Evolutionary conservation across 345 rosid genomes (phyloP).

Genomic region (Syzygium aqueum): DNA sequence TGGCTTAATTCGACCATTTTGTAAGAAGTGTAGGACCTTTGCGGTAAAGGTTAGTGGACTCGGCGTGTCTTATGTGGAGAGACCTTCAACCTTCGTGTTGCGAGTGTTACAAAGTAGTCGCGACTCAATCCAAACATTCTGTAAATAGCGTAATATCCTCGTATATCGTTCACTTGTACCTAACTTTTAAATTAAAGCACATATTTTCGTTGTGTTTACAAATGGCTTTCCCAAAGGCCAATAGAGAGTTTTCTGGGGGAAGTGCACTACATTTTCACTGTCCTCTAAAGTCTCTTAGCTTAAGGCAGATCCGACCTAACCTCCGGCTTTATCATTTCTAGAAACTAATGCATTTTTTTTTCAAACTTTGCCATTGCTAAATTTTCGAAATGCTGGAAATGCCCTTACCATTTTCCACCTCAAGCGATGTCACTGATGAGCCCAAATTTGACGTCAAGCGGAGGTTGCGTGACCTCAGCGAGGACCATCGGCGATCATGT

Average conservation of each 20-base stretch:
- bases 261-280: neutral
- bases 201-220: too few relatives aligned
- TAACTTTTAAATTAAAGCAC: too few relatives aligned
- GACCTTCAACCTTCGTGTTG: rapidly evolving
- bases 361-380: neutral
- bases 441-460: neutral
- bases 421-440: rapidly evolving
- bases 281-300: neutral
- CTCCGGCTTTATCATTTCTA: neutral
- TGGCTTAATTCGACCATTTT: neutral
- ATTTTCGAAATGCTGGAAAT: neutral
- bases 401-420: neutral
- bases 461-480: too few relatives aligned
- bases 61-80: neutral
- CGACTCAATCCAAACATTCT: neutral
- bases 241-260: neutral
- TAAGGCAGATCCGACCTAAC: neutral
- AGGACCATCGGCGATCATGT: neutral
- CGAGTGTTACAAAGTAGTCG: neutral
- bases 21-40: too few relatives aligned
- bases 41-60: rapidly evolving
- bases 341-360: neutral
- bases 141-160: rapidly evolving
- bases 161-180: too few relatives aligned
- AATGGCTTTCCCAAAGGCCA: neutral